Percentiles rank a stretch among this genome's conserved stretches.
Evolutionary conservation across 345 rosid genomes (phyloP).

Genomic region (Salix udensis): DNA sequence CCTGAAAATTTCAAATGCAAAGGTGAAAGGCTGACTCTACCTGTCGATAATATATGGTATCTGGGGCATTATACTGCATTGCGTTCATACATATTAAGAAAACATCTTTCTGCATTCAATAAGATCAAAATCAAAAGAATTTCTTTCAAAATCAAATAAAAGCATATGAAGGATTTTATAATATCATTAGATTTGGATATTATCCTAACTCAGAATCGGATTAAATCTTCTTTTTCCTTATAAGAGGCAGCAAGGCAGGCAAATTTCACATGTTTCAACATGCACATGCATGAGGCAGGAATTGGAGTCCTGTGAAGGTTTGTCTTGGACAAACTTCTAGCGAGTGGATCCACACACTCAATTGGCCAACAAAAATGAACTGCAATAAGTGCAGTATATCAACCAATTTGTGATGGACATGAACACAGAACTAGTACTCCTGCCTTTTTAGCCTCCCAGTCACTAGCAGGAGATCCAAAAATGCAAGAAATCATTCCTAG

Average conservation of each 20-base stretch:
- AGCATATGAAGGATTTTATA: neutral
- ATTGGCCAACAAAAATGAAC: neutral
- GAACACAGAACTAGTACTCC: neutral
- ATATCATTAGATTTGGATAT: neutral
- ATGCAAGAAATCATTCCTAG: slow-evolving; percentile 1
- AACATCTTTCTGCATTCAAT: slow-evolving; percentile 27
- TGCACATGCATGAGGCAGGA: neutral
- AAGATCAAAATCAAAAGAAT: slow-evolving; percentile 5
- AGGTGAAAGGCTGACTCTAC: slow-evolving; percentile 7
- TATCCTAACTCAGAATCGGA: neutral
- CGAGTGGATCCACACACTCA: neutral
- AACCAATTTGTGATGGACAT: neutral
- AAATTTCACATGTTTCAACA: neutral
- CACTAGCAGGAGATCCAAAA: neutral
- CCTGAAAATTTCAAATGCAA: neutral
- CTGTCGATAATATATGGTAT: slow-evolving; percentile 31
- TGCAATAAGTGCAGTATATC: neutral
- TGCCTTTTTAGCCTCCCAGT: neutral
- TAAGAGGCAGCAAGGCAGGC: neutral
- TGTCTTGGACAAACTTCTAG: neutral
- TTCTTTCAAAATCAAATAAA: neutral
- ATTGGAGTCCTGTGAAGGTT: neutral
- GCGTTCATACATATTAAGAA: slow-evolving; percentile 28
- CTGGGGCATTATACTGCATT: slow-evolving; percentile 34
- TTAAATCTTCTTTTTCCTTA: neutral